Base-by-base conservation (phyloP, 768 basidiomycete genomes). In the Boletus reticulatus region DNA sequence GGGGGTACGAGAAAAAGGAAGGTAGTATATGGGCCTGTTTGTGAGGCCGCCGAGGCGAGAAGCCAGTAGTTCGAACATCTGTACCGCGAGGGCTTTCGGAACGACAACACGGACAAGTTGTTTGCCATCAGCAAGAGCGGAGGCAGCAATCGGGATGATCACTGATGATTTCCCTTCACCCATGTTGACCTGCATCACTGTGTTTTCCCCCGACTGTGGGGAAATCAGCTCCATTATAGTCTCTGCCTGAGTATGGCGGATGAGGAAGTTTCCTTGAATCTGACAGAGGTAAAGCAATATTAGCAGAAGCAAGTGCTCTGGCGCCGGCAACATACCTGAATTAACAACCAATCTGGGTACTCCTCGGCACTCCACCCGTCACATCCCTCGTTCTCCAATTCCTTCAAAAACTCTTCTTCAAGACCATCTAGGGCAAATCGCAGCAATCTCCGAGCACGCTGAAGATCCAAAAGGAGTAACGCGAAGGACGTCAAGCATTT, bases 51-150 rank as follows among this genome's bases (percentile, higher is more conserved):
- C 67, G 5, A 83, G 59, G 14, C 75, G 71, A 12, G 72, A 63
- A 7, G 68, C 69, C 1, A 83, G 70, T 13, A 78, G 52, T 19
- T 75, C 72, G 57, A 82, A 79, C 78, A 79, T 81, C 53, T 78
- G 77, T 4, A 55, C 63, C 0, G 67, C 62, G 17, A 82, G 64
- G 0, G 77, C 64, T 53, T 78, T 80, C 29, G 80, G 68, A 17
- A 79, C 75, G 4, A 83, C 63, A 24, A 82, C 72, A 29, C 82
- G 73, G 19, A 75, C 75, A 3, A 83, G 70, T 32, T 62, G 70
- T 0, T 69, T 20, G 1, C 76, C 75, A 57, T 81, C 67, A 0
- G 81, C 76, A 12, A 82, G 67, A 6, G 69, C 59, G 1, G 73
- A 62, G 1, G 74, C 52, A 22, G 27, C 41, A 14, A 50, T 50